Conservation (phyloP, 108 stramenopile genomes). For the Epithemia pelagica region DNA sequence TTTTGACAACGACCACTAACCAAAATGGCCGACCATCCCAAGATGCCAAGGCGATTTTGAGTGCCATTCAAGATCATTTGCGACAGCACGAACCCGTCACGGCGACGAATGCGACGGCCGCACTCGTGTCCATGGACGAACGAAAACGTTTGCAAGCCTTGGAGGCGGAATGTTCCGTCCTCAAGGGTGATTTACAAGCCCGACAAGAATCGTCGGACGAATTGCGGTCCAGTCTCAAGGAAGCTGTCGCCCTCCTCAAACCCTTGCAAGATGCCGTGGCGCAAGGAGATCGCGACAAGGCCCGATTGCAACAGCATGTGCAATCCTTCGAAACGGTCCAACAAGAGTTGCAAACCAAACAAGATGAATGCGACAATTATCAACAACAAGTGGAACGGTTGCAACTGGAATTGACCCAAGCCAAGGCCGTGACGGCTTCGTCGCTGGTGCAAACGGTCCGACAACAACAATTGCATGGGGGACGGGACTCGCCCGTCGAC, state of each 20-base stretch:
- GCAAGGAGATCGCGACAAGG: constrained; percentile 29
- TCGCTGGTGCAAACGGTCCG: constrained; percentile 1
- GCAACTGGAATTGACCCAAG: constrained; percentile 22
- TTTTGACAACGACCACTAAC: background rate
- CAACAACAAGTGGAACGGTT: constrained; percentile 9
- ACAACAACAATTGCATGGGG: background rate
- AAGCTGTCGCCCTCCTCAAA: constrained; percentile 46
- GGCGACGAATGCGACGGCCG: background rate
- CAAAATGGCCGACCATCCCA: background rate
- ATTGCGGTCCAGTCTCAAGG: constrained; percentile 37
- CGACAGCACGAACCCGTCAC: background rate
- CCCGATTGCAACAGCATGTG: background rate
- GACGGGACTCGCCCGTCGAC: background rate
- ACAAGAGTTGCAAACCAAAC: constrained; percentile 15
- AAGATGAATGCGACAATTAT: constrained; percentile 9
- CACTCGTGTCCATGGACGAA: background rate
- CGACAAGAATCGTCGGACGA: constrained; percentile 38
- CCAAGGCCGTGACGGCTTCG: constrained; percentile 16
- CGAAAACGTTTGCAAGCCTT: constrained; percentile 10
- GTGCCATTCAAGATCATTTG: constrained; percentile 22
- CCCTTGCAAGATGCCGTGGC: constrained; percentile 54
- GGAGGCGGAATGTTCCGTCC: constrained; percentile 18
- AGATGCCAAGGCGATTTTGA: constrained; percentile 17
- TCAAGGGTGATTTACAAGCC: constrained; percentile 29
- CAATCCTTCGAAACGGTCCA: constrained; percentile 8